Base-by-base conservation (phyloP, 441 rosid genomes). In the Biscutella laevigata region DNA sequence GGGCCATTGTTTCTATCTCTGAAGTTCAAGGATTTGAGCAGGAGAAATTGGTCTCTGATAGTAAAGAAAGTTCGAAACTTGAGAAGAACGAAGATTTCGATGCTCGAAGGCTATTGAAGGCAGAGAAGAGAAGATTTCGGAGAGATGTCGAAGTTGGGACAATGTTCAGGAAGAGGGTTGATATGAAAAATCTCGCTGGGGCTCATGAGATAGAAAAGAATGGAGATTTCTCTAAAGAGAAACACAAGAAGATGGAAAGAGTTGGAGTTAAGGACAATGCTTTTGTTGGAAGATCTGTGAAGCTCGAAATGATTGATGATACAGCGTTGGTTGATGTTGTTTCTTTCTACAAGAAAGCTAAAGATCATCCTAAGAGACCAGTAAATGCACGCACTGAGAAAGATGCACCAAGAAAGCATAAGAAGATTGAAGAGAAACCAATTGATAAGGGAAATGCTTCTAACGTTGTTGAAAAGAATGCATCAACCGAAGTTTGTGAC, bases 231-330 rank as follows among this genome's bases (percentile, higher is more conserved):
- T 51, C 35, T 32, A 44, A 68, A 44, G 68, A 64, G 24, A 12
- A 22, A 30, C 40, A 28, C 19, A 45, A 43, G 54, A 44, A 43
- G 32, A 49, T 48, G 36, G 61, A 53, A 45, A 39, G 33, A 41
- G 53, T 58, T 61, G 43, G 62, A 44, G 59, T 74, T 6, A 50
- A 73, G 13, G 74, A 73, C 22, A 69, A 68, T 46, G 69, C 58
- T 16, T 57, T 64, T 44, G 73, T 55, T 40, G 59, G 79, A 14
- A 37, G 57, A 49, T 71, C 92, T 15, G 46, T 77, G 59, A 76
- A 76, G 63, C 38, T 81, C 55, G 74, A 84, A 63, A 71, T 84
- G 22, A 62, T 81, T 41, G 95, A 84, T 62, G 88, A 84, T 45
- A 83, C 81, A 5, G 92, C 78, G 3, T 27, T 81, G 74, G 64